phyloP scores from a whole-genome alignment of 805 yeast genomes.

The Ogataea neopini region DNA sequence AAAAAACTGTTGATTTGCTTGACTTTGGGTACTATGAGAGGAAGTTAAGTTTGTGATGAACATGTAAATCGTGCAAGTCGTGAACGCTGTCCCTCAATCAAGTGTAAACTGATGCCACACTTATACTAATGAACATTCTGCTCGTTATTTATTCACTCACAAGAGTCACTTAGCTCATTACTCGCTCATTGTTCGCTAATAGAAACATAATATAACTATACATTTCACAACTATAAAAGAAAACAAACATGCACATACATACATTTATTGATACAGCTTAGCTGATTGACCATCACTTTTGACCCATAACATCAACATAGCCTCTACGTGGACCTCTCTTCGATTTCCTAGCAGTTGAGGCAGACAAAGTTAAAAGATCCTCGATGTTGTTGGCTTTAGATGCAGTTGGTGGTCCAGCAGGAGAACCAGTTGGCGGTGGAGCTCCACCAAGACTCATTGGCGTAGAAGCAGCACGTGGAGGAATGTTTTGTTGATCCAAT shows the following conservation, averaged over 20 bases:
- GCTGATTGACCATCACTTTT: conserved; percentile 12
- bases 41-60: conserved; percentile 1
- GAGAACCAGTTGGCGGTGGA: conserved; percentile 2
- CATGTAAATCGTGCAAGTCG: no score
- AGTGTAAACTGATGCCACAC: no score
- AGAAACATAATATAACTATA: background rate
- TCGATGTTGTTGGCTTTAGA: conserved; percentile 31
- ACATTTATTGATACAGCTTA: background rate
- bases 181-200: background rate
- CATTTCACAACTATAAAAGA: background rate
- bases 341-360: conserved; percentile 39
- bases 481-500: conserved; percentile 5
- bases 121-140: no score
- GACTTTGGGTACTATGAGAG: conserved; percentile 20
- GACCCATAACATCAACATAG: conserved; percentile 66
- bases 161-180: no score
- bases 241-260: background rate
- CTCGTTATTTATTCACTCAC: no score
- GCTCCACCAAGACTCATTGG: conserved; percentile 1
- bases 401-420: conserved; percentile 11
- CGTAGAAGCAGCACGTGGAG: conserved; percentile 29
- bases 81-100: no score
- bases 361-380: conserved; percentile 33
- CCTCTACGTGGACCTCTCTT: conserved; percentile 57
- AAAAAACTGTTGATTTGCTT: conserved; percentile 7